A percentile compares a stretch with the other conserved stretches of the same genome.
Conservation (phyloP, 2,329 filamentous ascomycete genomes). For the Fusarium drepaniforme region DNA sequence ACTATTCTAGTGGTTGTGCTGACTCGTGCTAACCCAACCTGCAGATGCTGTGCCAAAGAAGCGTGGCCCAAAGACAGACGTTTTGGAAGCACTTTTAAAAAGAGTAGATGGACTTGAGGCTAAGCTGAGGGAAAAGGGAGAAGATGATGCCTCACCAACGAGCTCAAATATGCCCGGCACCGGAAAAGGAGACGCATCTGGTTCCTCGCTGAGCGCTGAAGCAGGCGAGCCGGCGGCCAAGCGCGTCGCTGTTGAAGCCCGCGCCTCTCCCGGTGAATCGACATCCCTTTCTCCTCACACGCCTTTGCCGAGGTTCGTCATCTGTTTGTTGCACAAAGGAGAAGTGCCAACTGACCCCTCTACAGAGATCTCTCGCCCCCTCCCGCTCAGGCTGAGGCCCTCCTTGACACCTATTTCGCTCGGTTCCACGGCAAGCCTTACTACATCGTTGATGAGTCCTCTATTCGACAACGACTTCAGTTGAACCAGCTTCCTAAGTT, state of each 20-base stretch:
- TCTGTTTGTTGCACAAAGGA: not conserved
- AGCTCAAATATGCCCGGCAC: slow-evolving; percentile 27
- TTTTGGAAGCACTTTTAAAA: slow-evolving; percentile 85
- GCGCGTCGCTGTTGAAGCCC: slow-evolving; percentile 53
- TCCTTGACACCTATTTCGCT: slow-evolving; percentile 84
- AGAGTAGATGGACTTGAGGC: slow-evolving; percentile 88
- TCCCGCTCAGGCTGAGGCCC: slow-evolving; percentile 67
- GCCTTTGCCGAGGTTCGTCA: slow-evolving; percentile 42
- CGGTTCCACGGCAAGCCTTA: slow-evolving; percentile 87
- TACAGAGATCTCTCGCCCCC: slow-evolving; percentile 60
- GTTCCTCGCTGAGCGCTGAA: slow-evolving; percentile 39
- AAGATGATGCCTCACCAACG: slow-evolving; percentile 46
- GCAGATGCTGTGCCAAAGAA: slow-evolving; percentile 91
- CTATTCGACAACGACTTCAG: slow-evolving; percentile 78
- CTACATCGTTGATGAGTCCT: slow-evolving; percentile 82
- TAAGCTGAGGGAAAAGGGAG: slow-evolving; percentile 77
- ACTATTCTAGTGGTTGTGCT: not conserved
- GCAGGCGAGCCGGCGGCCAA: slow-evolving; percentile 55
- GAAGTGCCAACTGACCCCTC: slow-evolving; percentile 19
- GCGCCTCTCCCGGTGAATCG: slow-evolving; percentile 43
- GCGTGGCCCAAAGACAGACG: slow-evolving; percentile 89
- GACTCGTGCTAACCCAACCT: slow-evolving; percentile 8
- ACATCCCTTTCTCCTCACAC: slow-evolving; percentile 42
- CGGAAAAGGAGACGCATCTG: slow-evolving; percentile 41
- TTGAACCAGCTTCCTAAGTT: slow-evolving; percentile 72